These are phyloP conservation scores for Ophiorrhiza pumila DNA, from an alignment of 257 asterid genomes.

Conservation along the genomic window DNA sequence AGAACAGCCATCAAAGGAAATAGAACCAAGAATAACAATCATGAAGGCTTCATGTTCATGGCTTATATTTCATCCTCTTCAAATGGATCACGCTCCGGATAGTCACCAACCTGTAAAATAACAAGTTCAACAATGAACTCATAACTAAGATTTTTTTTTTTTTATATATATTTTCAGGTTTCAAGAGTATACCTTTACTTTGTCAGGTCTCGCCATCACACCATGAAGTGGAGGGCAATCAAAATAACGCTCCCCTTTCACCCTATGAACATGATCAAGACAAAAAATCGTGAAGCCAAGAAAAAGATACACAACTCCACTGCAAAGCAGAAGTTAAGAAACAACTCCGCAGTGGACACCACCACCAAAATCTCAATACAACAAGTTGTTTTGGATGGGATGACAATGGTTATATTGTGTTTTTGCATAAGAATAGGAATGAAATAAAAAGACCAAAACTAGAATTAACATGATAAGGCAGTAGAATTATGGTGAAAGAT, in stretches of 20 bases:
- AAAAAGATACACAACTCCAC: too few species aligned
- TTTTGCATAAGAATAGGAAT: neutral
- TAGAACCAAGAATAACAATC: neutral
- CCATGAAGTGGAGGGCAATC: slow-evolving; percentile 87
- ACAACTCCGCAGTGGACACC: neutral
- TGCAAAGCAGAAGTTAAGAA: neutral
- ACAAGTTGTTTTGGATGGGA: neutral
- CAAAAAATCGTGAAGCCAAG: too few species aligned
- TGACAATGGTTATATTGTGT: neutral
- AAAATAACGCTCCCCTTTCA: slow-evolving; percentile 85
- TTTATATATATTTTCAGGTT: slow-evolving; percentile 21
- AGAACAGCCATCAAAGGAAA: neutral
- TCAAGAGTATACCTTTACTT: slow-evolving; percentile 57
- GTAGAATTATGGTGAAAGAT: neutral
- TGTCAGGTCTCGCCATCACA: slow-evolving; percentile 87
- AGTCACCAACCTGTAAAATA: slow-evolving; percentile 70
- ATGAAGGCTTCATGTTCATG: neutral
- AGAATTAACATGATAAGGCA: neutral
- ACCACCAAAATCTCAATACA: neutral
- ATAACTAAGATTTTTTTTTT: slow-evolving; percentile 2
- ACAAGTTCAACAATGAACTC: slow-evolving; percentile 1
- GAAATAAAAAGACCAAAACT: neutral
- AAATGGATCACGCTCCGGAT: slow-evolving; percentile 83
- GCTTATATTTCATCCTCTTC: slow-evolving; percentile 83
- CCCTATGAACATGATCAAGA: slow-evolving; percentile 42